Evolutionary conservation across 805 yeast genomes (phyloP), one percentile per base, ranked within the genome.

Genomic region (Candida ipomoeae): DNA sequence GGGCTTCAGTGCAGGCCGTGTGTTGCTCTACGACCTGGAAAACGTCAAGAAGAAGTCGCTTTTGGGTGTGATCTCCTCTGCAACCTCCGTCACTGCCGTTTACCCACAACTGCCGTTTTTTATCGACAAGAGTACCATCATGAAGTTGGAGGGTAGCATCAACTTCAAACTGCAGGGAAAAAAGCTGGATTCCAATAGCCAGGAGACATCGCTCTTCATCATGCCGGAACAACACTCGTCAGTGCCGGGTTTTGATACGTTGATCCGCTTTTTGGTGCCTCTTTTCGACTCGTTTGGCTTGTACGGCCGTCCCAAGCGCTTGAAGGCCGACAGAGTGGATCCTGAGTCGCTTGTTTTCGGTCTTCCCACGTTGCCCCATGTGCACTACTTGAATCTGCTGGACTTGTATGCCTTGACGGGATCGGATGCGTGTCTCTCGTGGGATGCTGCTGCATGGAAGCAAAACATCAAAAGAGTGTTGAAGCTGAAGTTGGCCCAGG

Each of bases 101-200:
- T 94, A 89, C 67, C 99, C 99, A 11, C 90, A 88, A 61, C 78
- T 90, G 44, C 84, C 85, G 23, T 73, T 81, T 54, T 79, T 92
- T 54, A 87, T 94, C 55, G 96, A 92, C 68, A 83, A 83, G 53
- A 83, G 92, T 48, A 89, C 97, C 1, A 83, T 94, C 79, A 79
- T 92, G 63, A 94, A 94, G 64, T 66, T 92, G 48, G 97, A 91
- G 63, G 97, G 97, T 44, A 74, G 79, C 38, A 88, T 91, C 32
- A 69, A 75, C 48, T 85, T 85, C 60, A 66, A 62, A 56, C 78
- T 79, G 48, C 73, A 77, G 14, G 62, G 60, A 3, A 70, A 69
- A 52, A 66, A 65, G 48, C 42, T 31, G 35, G 40, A 57, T 8
- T 45, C 55, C 23, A 74, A 70, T 51, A 63, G 67, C 61, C 70